These are phyloP conservation scores for Bretschneidera sinensis DNA, from an alignment of 345 rosid species.

Conservation along the genomic window DNA sequence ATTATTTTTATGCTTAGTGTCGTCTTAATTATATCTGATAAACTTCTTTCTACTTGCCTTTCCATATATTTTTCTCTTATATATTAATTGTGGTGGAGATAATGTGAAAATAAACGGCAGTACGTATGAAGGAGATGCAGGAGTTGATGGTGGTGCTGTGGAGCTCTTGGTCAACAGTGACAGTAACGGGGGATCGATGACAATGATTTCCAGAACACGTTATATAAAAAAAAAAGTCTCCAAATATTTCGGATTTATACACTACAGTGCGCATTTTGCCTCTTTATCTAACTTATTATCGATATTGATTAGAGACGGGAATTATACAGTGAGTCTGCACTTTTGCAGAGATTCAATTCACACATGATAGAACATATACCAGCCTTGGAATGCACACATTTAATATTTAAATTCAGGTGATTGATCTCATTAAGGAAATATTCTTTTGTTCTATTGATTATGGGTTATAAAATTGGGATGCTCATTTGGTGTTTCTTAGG, in stretches of 20 bases:
- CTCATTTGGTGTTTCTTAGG: no score
- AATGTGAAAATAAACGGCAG: constrained; percentile 19
- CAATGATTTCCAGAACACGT: constrained; percentile 4
- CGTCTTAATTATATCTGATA: no score
- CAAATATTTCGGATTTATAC: constrained; percentile 22
- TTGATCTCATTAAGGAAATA: neutral
- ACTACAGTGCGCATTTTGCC: constrained; percentile 31
- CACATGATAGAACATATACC: constrained; percentile 22
- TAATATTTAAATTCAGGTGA: constrained; percentile 43
- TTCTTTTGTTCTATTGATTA: neutral
- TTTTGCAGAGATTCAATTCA: constrained; percentile 39
- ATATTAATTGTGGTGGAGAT: constrained; percentile 40
- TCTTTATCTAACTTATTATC: constrained; percentile 39
- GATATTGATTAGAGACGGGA: constrained; percentile 37
- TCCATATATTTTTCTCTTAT: no score
- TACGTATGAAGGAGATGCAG: constrained; percentile 29
- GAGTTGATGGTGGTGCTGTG: constrained; percentile 20
- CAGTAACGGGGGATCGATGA: constrained; percentile 41
- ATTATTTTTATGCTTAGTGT: neutral
- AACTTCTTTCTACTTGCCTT: constrained; percentile 2
- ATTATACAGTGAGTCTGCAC: constrained; percentile 32
- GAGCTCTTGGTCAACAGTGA: constrained; percentile 5
- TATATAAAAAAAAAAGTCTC: constrained; percentile 9
- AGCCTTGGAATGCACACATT: constrained; percentile 36
- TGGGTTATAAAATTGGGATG: no score